Conservation (phyloP, 2,329 filamentous ascomycete genomes). For the Diaporthe longicolla region DNA sequence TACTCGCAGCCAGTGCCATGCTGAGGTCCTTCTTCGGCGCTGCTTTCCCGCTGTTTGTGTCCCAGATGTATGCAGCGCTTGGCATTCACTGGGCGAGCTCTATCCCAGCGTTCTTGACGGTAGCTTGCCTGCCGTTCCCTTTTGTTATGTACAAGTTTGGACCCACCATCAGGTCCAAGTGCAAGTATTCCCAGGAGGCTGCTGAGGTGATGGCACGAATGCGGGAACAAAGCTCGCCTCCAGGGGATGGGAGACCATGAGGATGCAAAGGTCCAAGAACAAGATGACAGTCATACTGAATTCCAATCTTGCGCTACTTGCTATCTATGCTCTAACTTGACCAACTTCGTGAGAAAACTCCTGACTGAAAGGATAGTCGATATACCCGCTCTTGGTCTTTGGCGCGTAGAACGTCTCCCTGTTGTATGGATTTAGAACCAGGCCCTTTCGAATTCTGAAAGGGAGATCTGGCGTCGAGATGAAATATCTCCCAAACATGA, state of each 20-base stretch:
- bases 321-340: too few species aligned
- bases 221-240: neutral
- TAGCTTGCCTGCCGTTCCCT: conserved; percentile 67
- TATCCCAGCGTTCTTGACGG: conserved; percentile 79
- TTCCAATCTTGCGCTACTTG: neutral
- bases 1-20: conserved; percentile 79
- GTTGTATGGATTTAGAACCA: neutral
- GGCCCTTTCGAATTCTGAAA: conserved; percentile 51
- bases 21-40: conserved; percentile 81
- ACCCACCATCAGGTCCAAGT: conserved; percentile 70
- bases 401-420: conserved; percentile 9
- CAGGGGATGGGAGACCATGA: neutral
- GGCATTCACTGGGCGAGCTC: conserved; percentile 83
- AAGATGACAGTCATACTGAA: too few species aligned
- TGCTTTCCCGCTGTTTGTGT: conserved; percentile 81
- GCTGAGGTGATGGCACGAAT: conserved; percentile 66
- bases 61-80: conserved; percentile 68
- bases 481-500: conserved; percentile 56
- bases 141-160: conserved; percentile 74
- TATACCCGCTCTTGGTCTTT: conserved; percentile 10
- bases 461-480: conserved; percentile 61
- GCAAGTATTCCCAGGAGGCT: conserved; percentile 79
- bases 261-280: too few species aligned
- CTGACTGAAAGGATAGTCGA: conserved; percentile 7
- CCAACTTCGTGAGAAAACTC: neutral